Base-by-base conservation (phyloP, 2,329 filamentous ascomycete genomes). In the Trichophaea hybrida region DNA sequence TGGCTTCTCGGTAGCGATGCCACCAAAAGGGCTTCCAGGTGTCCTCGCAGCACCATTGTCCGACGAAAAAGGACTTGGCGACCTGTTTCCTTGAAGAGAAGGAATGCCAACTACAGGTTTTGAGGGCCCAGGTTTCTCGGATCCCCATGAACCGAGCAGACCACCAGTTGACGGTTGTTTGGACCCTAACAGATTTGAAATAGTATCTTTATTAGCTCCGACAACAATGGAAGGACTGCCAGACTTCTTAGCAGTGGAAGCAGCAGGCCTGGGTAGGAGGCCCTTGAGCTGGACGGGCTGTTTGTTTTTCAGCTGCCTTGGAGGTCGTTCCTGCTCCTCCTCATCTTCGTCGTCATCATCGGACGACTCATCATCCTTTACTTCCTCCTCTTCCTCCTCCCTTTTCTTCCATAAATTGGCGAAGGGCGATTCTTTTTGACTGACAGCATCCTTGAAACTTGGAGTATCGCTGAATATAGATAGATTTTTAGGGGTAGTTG, bases 381-480 rank as follows among this genome's bases (percentile, higher is more conserved):
- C 10, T 33, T 59, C 57, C 5, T 38, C 51, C 5, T 37, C 46
- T 32, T 57, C 10, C 34, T 59, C 57, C 5, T 38, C 51, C 5
- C 33, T 40, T 32, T 57, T 58, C 35, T 59, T 61, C 34, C 8
- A 33, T 58, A 54, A 34, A 63, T 53, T 51, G 51, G 51, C 15
- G 6, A 33, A 37, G 6, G 50, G 7, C 8, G 13, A 37, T n/a
- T 33, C 57, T 55, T 33, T 54, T 61, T 24, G 24, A 24, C 24
- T 24, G n/a, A 53, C 53, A 17, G 62, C 55, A 34, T 53, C 44
- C 8, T 58, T 53, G 46, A 59, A 64, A 32, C 50, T 61, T 43
- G 62, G 53, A 31, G 51, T 35, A 1, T 50, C 48, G n/a, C 40
- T 55, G 35, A 65, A 64, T 15, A 65, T 32, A 43, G 61, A 60